Evolutionary conservation across 495 filamentous ascomycete species (phyloP), one percentile per base, ranked within the genome.

Genomic region (Podospora pseudocomata): DNA sequence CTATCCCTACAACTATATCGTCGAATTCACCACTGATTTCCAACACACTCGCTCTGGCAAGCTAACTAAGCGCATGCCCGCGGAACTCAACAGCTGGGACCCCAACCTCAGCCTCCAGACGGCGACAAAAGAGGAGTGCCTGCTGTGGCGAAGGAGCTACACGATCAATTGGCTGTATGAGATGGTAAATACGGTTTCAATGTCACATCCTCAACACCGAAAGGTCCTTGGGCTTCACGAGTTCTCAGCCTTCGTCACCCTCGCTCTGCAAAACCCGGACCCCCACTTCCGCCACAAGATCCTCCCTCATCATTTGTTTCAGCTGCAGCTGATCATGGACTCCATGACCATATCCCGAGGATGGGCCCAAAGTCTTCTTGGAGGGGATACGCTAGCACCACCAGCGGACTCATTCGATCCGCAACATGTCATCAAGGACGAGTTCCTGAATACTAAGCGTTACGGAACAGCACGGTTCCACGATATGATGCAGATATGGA

Each of bases 91-190:
- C 20, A 65, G 79, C 65, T 84, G 81, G 82, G 68, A 85, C 63
- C 79, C 81, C 5, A 73, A 77, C 3, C 68, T 84, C 44, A 71
- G 85, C 60, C 78, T 84, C 28, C 67, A 74, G 65, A 30, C 60
- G 15, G 77, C 80, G 4, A 80, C 65, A 57, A 73, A 80, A 30
- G 67, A 76, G 27, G 68, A 83, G 49, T 71, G 80, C n/a, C 34
- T 78, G 26, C 71, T 75, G 28, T 84, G 83, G 82, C 80, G 83
- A 18, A 77, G 81, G 5, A 65, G 71, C 2, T 85, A 84, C 63
- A 81, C 79, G 55, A 81, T 85, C 70, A 84, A 83, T 73, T 82
- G 80, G 81, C 79, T 85, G 1, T 84, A 84, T 67, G 81, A 84
- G 61, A 75, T 84, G 26, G 79, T 83, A 65, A 82, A 82, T 39